phyloP scores from a whole-genome alignment of 768 basidiomycete species.

The Coprinopsis sp. region DNA sequence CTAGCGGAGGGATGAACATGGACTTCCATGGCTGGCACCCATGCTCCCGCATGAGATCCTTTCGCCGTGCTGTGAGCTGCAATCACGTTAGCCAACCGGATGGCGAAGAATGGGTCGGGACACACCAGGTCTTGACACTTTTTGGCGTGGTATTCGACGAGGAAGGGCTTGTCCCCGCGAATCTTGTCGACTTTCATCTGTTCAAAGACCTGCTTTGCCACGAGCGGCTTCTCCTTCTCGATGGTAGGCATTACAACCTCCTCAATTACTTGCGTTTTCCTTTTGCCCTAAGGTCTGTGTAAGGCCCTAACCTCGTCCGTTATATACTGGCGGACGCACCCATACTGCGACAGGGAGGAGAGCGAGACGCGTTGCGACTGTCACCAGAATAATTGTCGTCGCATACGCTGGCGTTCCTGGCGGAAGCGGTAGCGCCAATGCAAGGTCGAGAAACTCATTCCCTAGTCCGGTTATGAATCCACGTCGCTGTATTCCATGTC shows the following conservation, averaged over 20 bases:
- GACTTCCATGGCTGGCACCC: slow-evolving; percentile 54
- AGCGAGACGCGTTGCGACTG: slow-evolving; percentile 54
- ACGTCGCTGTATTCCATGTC: slow-evolving; percentile 17
- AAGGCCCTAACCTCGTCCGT: slow-evolving; percentile 9
- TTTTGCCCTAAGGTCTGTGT: slow-evolving; percentile 48
- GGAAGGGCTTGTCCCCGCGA: slow-evolving; percentile 48
- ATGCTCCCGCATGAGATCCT: slow-evolving; percentile 56
- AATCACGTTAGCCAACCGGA: slow-evolving; percentile 5
- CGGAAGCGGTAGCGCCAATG: slow-evolving; percentile 69
- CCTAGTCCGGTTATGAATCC: slow-evolving; percentile 36
- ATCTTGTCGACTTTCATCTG: slow-evolving; percentile 54
- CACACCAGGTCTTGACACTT: slow-evolving; percentile 47
- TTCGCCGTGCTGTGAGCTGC: slow-evolving; percentile 51
- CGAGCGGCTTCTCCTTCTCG: slow-evolving; percentile 41
- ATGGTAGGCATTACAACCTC: slow-evolving; percentile 57
- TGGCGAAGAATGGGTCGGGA: slow-evolving; percentile 4
- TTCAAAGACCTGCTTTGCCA: slow-evolving; percentile 38
- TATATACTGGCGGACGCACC: slow-evolving; percentile 40
- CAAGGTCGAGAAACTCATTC: slow-evolving; percentile 73
- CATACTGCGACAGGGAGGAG: slow-evolving; percentile 73
- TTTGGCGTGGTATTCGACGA: slow-evolving; percentile 43
- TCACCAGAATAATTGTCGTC: slow-evolving; percentile 67
- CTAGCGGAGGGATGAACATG: slow-evolving; percentile 54
- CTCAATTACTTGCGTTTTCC: slow-evolving; percentile 55
- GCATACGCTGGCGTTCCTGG: slow-evolving; percentile 67